Evolutionary conservation across 768 basidiomycete species (phyloP), one percentile per base, ranked within the genome.

Genomic region (Trametes meyenii): DNA sequence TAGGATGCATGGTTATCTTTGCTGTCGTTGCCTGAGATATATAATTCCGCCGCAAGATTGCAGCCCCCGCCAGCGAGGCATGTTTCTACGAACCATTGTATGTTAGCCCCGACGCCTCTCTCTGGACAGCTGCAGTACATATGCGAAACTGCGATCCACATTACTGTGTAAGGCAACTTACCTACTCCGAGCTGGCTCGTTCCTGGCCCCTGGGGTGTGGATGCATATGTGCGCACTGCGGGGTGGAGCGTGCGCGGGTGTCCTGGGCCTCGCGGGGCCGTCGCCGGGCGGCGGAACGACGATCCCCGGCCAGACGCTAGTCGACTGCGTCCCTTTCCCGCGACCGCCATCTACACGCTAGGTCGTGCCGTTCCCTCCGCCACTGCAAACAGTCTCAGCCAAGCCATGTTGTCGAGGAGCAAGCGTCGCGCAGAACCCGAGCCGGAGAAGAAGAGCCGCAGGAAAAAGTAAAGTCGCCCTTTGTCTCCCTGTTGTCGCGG

Each of bases 371-470:
- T n/a, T 45, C 4, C 8, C 8, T 8, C 29, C 29, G 3, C 29
- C 8, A 8, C 29, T 33, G 29, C 29, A 33, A 33, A 33, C 11
- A 40, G 55, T 42, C 12, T 16, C 14, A 54, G 40, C n/a, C 39
- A 45, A 13, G 46, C 59, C 54, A 72, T 72, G 71, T 67, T 68
- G 16, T 69, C 70, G 39, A 63, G 68, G 38, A 63, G 64, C 53
- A 72, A 72, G 62, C 70, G 71, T 61, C 65, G 69, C 46, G 74
- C 76, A 48, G 77, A 80, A 51, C 63, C 53, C 12, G 70, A 72
- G 65, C 68, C 60, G 29, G 71, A 70, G 61, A 75, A 70, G 67
- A 68, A 70, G 61, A 66, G 62, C 51, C 45, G 58, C 45, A 69
- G 67, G 33, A 74, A 75, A 70, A 75, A 71, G 71, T 73, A 65